Percentiles rank a stretch among this genome's conserved stretches.
Evolutionary conservation across 2,329 filamentous ascomycete species (phyloP).

Genomic region (Verticillium dahliae): DNA sequence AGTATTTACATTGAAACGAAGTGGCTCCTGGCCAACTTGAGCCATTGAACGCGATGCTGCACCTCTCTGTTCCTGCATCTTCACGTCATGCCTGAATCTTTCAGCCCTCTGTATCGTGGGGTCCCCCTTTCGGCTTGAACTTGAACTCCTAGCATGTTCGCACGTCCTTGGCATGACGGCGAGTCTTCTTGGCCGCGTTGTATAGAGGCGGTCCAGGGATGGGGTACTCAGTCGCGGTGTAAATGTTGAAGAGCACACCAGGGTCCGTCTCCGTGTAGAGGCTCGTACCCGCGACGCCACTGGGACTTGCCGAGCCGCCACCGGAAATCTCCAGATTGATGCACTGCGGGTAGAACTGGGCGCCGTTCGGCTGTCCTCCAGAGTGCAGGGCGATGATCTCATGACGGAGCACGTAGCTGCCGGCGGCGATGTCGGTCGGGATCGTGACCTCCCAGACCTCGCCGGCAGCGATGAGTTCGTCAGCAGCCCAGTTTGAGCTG

Average conservation of each 20-base stretch:
- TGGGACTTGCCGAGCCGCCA: slow-evolving; percentile 20
- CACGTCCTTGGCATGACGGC: slow-evolving; percentile 1
- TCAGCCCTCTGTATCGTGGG: slow-evolving; percentile 12
- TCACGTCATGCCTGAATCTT: slow-evolving; percentile 15
- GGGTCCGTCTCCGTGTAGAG: slow-evolving; percentile 27
- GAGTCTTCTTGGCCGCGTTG: background rate
- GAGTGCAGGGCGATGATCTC: slow-evolving; percentile 51
- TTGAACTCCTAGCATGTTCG: background rate
- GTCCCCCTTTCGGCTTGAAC: too few species aligned
- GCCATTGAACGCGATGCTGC: too few species aligned
- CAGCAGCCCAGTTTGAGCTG: slow-evolving; percentile 48
- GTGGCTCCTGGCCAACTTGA: too few species aligned
- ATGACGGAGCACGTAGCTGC: slow-evolving; percentile 48
- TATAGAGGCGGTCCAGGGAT: slow-evolving; percentile 22
- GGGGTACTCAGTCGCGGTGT: slow-evolving; percentile 19
- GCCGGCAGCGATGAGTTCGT: slow-evolving; percentile 40
- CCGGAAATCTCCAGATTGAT: slow-evolving; percentile 41
- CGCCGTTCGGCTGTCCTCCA: slow-evolving; percentile 29
- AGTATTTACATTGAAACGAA: too few species aligned
- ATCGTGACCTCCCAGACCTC: slow-evolving; percentile 40
- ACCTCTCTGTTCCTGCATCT: too few species aligned
- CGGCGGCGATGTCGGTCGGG: slow-evolving; percentile 37
- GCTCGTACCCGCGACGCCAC: slow-evolving; percentile 23
- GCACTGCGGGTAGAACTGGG: slow-evolving; percentile 48
- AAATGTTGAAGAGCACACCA: slow-evolving; percentile 28